These are phyloP conservation scores for Huntiella savannae DNA, from an alignment of 2,329 filamentous ascomycete species.

Conservation along the genomic window DNA sequence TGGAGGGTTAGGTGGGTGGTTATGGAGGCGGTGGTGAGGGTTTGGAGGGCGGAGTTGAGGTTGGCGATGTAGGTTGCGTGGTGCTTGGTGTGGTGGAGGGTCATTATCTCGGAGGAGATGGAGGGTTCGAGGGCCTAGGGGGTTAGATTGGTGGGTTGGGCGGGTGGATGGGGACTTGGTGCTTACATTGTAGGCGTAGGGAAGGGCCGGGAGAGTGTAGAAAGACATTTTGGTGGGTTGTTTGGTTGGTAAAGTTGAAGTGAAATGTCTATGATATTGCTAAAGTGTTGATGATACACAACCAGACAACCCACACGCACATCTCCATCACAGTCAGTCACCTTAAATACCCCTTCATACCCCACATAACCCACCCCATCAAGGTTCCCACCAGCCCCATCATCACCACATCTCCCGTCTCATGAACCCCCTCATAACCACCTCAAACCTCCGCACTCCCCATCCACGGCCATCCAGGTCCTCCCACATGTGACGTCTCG, in stretches of 20 bases:
- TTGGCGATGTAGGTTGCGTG: constrained; percentile 64
- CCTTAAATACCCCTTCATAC: not conserved
- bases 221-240: constrained; percentile 1
- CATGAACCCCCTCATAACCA: not conserved
- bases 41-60: constrained; percentile 46
- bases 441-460: not conserved
- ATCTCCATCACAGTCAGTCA: no score
- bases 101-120: constrained; percentile 65
- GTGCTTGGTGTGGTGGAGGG: constrained; percentile 62
- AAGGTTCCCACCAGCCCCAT: not conserved
- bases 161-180: not conserved
- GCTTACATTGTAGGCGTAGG: constrained; percentile 52
- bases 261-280: no score
- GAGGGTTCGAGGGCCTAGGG: constrained; percentile 48
- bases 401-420: not conserved
- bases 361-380: not conserved
- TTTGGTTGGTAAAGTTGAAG: not conserved
- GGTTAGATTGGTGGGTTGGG: not conserved
- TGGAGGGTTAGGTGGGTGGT: constrained; percentile 47
- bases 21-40: constrained; percentile 36
- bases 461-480: constrained; percentile 4
- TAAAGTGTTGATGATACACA: no score
- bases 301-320: no score
- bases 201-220: constrained; percentile 45
- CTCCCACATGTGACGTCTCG: not conserved